Conservation (phyloP, 306 rosid genomes). For the Corylus americana region DNA sequence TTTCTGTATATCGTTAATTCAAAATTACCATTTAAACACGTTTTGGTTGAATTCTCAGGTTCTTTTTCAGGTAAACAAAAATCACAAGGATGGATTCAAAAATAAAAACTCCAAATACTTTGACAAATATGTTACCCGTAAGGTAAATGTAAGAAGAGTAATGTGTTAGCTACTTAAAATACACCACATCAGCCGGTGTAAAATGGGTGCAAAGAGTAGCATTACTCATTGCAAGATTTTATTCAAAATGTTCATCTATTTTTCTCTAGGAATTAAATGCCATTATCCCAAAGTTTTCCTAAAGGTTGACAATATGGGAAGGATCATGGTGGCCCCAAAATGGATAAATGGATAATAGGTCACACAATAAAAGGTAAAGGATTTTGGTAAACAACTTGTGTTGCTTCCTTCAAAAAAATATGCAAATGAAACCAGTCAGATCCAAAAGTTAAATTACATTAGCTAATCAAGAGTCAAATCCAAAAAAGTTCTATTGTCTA, state of each 20-base stretch:
- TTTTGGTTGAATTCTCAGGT: not conserved
- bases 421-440: not conserved
- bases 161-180: too few relatives aligned
- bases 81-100: not conserved
- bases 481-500: not conserved
- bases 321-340: not conserved
- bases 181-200: too few relatives aligned
- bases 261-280: not conserved
- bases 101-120: not conserved
- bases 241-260: not conserved
- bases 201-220: too few relatives aligned
- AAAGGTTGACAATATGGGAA: not conserved
- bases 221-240: not conserved
- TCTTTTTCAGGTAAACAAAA: not conserved
- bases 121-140: not conserved
- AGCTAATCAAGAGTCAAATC: not conserved
- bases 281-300: not conserved
- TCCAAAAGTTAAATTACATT: not conserved
- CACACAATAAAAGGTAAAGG: not conserved
- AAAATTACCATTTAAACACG: not conserved
- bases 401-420: not conserved
- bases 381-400: not conserved
- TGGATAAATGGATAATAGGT: not conserved
- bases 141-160: not conserved
- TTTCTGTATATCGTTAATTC: not conserved